A percentile compares a stretch with the other conserved stretches of the same genome.
These are phyloP conservation scores for Pontederia paniculata DNA, from an alignment of 176 grass and related monocot genomes.

Conservation along the genomic window DNA sequence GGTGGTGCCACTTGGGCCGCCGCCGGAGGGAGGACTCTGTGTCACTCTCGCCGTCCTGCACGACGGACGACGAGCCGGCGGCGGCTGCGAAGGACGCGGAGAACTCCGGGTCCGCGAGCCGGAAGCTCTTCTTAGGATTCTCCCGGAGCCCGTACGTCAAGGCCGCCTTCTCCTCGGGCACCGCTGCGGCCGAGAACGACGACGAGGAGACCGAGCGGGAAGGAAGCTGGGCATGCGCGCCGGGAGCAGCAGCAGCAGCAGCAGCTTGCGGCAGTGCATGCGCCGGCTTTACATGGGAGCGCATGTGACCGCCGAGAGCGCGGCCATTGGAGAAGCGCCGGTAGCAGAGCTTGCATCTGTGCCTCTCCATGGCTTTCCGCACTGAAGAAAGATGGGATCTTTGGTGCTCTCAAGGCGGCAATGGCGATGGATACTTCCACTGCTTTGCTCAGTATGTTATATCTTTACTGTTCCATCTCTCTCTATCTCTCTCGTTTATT, in stretches of 20 bases:
- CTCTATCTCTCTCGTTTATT: no score
- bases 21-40: background rate
- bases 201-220: background rate
- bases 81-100: background rate
- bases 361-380: background rate
- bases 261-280: no score
- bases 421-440: no score
- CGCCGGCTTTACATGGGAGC: background rate
- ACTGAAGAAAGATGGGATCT: background rate
- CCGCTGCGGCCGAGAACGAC: background rate
- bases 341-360: slow-evolving; percentile 12
- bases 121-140: background rate
- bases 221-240: background rate
- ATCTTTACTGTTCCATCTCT: background rate
- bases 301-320: background rate
- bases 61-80: background rate
- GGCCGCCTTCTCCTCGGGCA: background rate
- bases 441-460: background rate
- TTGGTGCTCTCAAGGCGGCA: background rate
- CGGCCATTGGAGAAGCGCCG: slow-evolving; percentile 9
- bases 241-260: background rate
- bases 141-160: background rate
- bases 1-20: background rate
- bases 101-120: background rate
- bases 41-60: slow-evolving; percentile 2